These are phyloP conservation scores for Musa balbisiana DNA, from an alignment of 202 grass and related monocot species.

Conservation along the genomic window DNA sequence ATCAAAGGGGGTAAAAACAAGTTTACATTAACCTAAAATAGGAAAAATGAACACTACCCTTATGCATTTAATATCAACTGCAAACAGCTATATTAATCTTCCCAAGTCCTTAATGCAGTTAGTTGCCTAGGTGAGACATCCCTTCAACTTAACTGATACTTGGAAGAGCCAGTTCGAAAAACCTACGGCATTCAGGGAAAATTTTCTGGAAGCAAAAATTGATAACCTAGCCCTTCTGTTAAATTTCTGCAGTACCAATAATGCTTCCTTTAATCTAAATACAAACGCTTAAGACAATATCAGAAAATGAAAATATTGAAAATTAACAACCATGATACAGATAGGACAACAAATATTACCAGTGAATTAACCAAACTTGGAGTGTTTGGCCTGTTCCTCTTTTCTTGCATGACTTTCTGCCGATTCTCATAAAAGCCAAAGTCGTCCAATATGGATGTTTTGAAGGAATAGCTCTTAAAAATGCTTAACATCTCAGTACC, in stretches of 20 bases:
- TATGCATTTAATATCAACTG: too few relatives aligned
- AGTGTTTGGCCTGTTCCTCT: conserved; percentile 40
- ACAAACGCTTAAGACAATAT: neutral
- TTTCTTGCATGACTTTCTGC: conserved; percentile 82
- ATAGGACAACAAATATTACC: conserved; percentile 33
- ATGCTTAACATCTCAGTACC: conserved; percentile 73
- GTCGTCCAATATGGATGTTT: conserved; percentile 88
- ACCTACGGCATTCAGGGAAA: neutral
- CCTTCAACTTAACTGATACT: neutral
- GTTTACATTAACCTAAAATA: too few relatives aligned
- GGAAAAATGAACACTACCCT: too few relatives aligned
- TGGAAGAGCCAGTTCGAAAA: neutral
- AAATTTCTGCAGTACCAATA: neutral
- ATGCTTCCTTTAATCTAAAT: too few relatives aligned
- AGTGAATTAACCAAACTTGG: conserved; percentile 27
- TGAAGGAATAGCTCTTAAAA: conserved; percentile 70
- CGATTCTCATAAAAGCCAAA: conserved; percentile 87
- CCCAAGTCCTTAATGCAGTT: neutral
- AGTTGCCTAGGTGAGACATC: neutral
- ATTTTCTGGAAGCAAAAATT: neutral
- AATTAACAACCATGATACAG: conserved; percentile 1
- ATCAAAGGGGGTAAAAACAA: too few relatives aligned
- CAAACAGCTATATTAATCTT: too few relatives aligned
- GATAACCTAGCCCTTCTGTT: neutral
- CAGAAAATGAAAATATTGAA: neutral